These are phyloP conservation scores for Colletotrichum limetticola DNA, from an alignment of 2,329 filamentous ascomycete species.

Conservation along the genomic window DNA sequence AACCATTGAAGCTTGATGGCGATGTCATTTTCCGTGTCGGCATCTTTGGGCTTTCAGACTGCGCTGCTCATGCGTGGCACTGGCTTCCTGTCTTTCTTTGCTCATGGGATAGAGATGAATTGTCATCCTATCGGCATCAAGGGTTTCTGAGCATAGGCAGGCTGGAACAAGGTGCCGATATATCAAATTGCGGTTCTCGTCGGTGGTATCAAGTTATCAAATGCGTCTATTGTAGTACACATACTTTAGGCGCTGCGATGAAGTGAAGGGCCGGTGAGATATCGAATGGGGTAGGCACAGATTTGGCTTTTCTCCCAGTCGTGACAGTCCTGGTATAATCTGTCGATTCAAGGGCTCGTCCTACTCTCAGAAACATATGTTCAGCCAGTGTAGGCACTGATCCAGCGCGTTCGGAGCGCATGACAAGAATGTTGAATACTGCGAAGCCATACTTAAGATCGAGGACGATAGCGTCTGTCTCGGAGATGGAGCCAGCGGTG, in stretches of 20 bases:
- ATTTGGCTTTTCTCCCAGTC: too few species aligned
- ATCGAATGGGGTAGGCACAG: too few species aligned
- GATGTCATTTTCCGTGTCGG: not conserved
- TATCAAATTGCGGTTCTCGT: not conserved
- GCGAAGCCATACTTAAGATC: too few species aligned
- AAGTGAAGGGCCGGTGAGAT: not conserved
- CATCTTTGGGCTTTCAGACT: not conserved
- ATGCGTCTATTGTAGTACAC: not conserved
- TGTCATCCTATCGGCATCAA: not conserved
- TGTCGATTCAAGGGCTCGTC: not conserved
- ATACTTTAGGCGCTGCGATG: not conserved
- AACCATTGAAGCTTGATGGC: not conserved
- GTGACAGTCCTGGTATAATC: too few species aligned
- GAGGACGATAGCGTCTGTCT: too few species aligned
- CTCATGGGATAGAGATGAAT: too few species aligned
- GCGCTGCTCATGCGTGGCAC: not conserved
- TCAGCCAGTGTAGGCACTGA: not conserved
- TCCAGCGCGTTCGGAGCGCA: too few species aligned
- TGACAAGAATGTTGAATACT: too few species aligned
- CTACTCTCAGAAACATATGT: not conserved
- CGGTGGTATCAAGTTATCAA: not conserved
- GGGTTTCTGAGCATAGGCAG: not conserved
- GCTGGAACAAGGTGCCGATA: not conserved
- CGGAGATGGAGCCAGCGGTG: too few species aligned
- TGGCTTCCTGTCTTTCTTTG: not conserved